These are phyloP conservation scores for barrel medic (Medicago truncatula) DNA, from an alignment of 306 rosid species.

Conservation along the genomic window DNA sequence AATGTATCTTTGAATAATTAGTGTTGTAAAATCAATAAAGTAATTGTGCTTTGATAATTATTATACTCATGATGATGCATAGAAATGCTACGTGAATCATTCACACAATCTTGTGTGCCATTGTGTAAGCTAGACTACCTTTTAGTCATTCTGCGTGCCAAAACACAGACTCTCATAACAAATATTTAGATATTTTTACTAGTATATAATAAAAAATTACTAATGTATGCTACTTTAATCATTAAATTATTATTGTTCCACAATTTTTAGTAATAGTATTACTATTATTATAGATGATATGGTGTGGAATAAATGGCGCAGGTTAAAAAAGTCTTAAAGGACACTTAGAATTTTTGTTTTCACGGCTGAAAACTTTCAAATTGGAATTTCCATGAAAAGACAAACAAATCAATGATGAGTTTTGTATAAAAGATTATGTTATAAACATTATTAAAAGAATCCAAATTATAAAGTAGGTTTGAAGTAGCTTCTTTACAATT, in stretches of 20 bases:
- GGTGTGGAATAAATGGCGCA: background rate
- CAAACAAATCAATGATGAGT: background rate
- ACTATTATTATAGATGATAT: background rate
- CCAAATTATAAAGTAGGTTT: no score
- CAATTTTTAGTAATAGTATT: background rate
- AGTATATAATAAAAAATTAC: no score
- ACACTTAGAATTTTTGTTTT: background rate
- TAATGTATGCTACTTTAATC: no score
- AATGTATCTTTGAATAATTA: conserved; percentile 34
- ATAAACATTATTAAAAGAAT: no score
- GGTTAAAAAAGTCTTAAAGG: background rate
- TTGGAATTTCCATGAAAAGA: background rate
- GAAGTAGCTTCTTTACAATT: no score
- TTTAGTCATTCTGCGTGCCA: conserved; percentile 4
- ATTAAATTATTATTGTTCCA: background rate
- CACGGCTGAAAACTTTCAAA: background rate
- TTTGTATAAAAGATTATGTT: no score
- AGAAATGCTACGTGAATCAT: conserved; percentile 46
- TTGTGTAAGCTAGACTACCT: background rate
- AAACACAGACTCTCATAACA: conserved; percentile 5
- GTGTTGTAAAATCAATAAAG: conserved; percentile 48
- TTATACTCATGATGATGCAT: conserved; percentile 40
- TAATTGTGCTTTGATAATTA: conserved; percentile 35
- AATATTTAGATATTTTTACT: background rate
- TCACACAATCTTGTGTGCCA: conserved; percentile 41